Evolutionary conservation across 75 land plant species (phyloP), one percentile per base, ranked within the genome.

Genomic region (Ceratopteris richardii): DNA sequence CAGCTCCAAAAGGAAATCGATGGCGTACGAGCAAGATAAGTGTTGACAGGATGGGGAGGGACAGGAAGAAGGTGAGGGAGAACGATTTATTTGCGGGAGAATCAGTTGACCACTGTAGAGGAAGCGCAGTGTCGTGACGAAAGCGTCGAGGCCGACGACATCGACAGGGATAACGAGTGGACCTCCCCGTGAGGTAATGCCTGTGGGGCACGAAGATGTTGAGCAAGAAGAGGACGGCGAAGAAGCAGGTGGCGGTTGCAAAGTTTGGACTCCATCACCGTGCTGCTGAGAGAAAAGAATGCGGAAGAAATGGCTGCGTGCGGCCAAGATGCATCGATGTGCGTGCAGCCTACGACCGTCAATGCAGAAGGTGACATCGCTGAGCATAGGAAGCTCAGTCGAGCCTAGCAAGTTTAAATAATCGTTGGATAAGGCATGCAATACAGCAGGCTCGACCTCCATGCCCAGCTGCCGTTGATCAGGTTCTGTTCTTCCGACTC

Each of bases 101-200:
- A 88, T 79, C 30, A 82, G 84, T 39, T 82, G 82, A 4, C 97
- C 97, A 33, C 86, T 79, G 66, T 87, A 91, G 30, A 91, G 46
- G 58, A 91, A 91, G 80, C 88, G 97, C 29, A 91, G 56, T 60
- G 88, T 51, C 66, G 88, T 25, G 73, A 88, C 31, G 72, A 92
- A 92, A 31, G 88, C 97, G 53, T 92, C 95, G 52, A 88, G 88
- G 17, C 94, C 82, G 29, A 92, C 97, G 6, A 87, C 80, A 22
- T 73, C 91, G 43, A 92, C 97, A 11, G 97, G 97, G 19, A 91
- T 91, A 13, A 80, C 83, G 21, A 20, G 21, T 3, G n/a, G n/a
- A 46, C 4, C n/a, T 9, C 42, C 14, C 9, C 42, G 12, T 5
- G 21, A 7, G 21, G 48, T 17, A n/a, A 46, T 14, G 9, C 37